phyloP scores from a whole-genome alignment of 768 basidiomycete genomes.

The Gymnopilus dilepis region DNA sequence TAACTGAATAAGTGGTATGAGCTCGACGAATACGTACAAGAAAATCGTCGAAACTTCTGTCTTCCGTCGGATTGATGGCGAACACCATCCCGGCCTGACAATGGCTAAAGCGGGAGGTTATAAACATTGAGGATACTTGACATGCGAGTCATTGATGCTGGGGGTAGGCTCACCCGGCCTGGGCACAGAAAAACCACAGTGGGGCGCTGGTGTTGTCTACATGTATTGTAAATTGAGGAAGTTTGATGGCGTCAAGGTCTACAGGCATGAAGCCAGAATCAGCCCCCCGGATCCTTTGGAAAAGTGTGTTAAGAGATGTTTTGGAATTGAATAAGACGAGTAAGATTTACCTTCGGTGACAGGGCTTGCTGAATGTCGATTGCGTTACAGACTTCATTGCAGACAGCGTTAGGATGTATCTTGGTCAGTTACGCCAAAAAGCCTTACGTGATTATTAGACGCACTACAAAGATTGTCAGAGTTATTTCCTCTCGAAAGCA shows the following conservation, averaged over 20 bases:
- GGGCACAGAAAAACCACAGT: constrained; percentile 62
- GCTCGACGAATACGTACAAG: constrained; percentile 24
- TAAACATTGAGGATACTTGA: not conserved
- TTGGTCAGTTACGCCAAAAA: not conserved
- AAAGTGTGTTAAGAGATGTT: not conserved
- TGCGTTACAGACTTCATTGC: constrained; percentile 30
- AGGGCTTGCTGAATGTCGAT: constrained; percentile 45
- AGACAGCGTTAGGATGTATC: constrained; percentile 18
- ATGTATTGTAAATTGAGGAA: constrained; percentile 43
- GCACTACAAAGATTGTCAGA: constrained; percentile 27
- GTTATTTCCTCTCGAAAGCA: not conserved
- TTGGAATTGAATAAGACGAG: not conserved
- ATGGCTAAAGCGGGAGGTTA: constrained; percentile 36
- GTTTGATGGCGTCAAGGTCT: constrained; percentile 37
- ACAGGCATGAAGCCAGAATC: constrained; percentile 54
- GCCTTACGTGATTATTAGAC: constrained; percentile 44
- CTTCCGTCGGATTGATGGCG: constrained; percentile 54
- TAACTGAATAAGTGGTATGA: not conserved
- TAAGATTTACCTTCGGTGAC: constrained; percentile 33
- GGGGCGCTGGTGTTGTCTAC: constrained; percentile 41
- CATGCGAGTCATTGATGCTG: not conserved
- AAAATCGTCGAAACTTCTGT: constrained; percentile 49
- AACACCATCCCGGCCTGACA: constrained; percentile 62
- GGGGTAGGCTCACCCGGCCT: constrained; percentile 33
- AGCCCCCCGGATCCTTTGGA: constrained; percentile 33